Percentiles rank a stretch among this genome's conserved stretches.
These are phyloP conservation scores for Cladosporium colombiae DNA, from an alignment of 2,329 filamentous ascomycete species.

Conservation along the genomic window DNA sequence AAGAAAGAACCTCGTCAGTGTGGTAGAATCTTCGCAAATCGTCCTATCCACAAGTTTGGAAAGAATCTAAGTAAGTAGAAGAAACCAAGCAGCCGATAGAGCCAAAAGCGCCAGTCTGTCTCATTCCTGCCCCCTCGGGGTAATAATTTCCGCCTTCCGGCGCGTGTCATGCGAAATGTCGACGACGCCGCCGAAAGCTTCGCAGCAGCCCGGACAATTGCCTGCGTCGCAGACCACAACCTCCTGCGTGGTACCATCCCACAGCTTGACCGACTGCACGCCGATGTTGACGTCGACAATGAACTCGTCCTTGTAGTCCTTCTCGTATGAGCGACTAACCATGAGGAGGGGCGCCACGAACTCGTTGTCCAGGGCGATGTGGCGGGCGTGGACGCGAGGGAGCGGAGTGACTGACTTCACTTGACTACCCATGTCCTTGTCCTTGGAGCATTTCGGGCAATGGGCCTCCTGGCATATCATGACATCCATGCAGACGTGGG, in stretches of 20 bases:
- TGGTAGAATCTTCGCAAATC: not conserved
- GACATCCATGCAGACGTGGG: not conserved
- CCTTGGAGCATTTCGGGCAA: not conserved
- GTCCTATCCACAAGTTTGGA: not conserved
- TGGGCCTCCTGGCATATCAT: not conserved
- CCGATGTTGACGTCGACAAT: not conserved
- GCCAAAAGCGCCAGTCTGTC: not conserved
- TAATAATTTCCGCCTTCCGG: not conserved
- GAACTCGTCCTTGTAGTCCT: not conserved
- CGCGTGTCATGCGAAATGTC: not conserved
- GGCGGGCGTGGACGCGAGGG: slow-evolving; percentile 1
- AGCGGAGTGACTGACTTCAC: not conserved
- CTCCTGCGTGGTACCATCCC: not conserved
- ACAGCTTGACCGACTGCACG: not conserved
- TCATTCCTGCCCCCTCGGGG: not conserved
- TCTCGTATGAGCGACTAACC: not conserved
- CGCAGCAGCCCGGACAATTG: not conserved
- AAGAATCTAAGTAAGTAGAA: not conserved
- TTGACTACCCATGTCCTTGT: not conserved
- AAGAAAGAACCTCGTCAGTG: too few relatives aligned
- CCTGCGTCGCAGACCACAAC: not conserved
- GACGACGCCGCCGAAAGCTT: not conserved
- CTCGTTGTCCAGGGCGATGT: not conserved
- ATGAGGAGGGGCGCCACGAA: not conserved
- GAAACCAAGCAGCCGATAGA: too few relatives aligned